These are phyloP conservation scores for Phlyctochytrium arcticum DNA, from an alignment of 192 early-diverging fungal species.

Conservation along the genomic window DNA sequence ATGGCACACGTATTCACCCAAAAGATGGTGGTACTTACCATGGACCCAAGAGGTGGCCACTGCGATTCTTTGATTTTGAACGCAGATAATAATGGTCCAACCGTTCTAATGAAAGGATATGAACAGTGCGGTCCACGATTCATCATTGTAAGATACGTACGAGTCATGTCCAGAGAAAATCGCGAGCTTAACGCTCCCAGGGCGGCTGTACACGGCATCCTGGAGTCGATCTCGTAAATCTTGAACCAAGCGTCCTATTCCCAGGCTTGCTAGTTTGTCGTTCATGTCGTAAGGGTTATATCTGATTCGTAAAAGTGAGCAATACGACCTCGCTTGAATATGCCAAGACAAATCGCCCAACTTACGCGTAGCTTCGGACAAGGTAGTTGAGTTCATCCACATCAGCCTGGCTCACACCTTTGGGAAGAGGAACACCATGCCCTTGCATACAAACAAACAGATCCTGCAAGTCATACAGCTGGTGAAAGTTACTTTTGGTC, in stretches of 20 bases:
- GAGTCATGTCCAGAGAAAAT: conserved; percentile 36
- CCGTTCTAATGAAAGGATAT: conserved; percentile 12
- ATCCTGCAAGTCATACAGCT: conserved; percentile 38
- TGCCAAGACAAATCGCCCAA: conserved; percentile 22
- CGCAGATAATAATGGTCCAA: conserved; percentile 22
- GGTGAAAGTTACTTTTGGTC: conserved; percentile 10
- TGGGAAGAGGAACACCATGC: conserved; percentile 27
- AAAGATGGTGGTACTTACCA: background rate
- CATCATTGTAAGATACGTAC: conserved; percentile 8
- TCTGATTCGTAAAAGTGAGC: background rate
- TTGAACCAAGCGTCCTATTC: conserved; percentile 19
- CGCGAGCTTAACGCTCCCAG: conserved; percentile 29
- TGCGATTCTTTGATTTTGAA: conserved; percentile 13
- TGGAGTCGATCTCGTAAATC: conserved; percentile 13
- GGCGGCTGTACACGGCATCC: background rate
- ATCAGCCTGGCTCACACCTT: conserved; percentile 31
- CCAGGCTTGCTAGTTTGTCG: too few relatives aligned
- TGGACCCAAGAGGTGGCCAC: conserved; percentile 26
- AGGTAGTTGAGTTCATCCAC: conserved; percentile 23
- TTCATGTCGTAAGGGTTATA: too few relatives aligned
- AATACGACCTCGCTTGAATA: background rate
- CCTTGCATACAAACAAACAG: conserved; percentile 31
- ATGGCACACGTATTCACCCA: background rate
- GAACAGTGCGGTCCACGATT: background rate
- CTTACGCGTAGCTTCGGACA: conserved; percentile 18